Evolutionary conservation across 73 alveolate genomes (phyloP), one percentile per base, ranked within the genome.

Genomic region (Paramecium biaurelia): DNA sequence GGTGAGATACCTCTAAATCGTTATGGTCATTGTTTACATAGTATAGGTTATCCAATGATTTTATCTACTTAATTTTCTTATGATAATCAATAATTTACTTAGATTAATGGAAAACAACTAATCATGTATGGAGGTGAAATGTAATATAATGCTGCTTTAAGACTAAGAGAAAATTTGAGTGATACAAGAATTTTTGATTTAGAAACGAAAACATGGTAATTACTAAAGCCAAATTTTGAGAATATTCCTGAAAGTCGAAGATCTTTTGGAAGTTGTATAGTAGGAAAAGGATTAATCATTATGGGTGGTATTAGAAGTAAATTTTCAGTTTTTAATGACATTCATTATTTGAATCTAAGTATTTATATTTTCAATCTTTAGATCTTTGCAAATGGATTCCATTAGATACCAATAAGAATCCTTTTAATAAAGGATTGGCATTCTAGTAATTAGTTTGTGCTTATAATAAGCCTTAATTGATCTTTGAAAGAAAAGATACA

Each of bases 1-100:
- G 90, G 90, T 0, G 90, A 79, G 9, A 79, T 79, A 1, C 90
- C 90, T 47, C 10, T 79, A 26, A 42, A 26, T 79, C 45, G 90
- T n/a, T 79, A 79, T 23, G 90, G 90, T 4, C 90, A 79, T 79
- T 79, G 90, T 45, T 41, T 79, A 24, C 90, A 79, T 47, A 42
- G 63, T 10, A 43, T 79, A n/a, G 56, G 63, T 37, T 79, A 79
- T 45, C 56, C 45, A 11, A 43, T 79, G 21, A 23, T 0, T 21
- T 10, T 79, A 0, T 23, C 47, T 9, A 38, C 72, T 7, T 43
- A 79, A 23, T 79, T 41, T 79, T 43, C 90, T 2, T 30, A 30
- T 41, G 90, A 79, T 79, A 41, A 41, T 79, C 28, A 23, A 14
- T 37, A 32, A 72, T 11, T 23, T 5, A 21, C 41, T 24, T 45